A percentile compares a stretch with the other conserved stretches of the same genome.
Conservation (phyloP, 2,329 filamentous ascomycete species). For the Hypoxylon sp. region DNA sequence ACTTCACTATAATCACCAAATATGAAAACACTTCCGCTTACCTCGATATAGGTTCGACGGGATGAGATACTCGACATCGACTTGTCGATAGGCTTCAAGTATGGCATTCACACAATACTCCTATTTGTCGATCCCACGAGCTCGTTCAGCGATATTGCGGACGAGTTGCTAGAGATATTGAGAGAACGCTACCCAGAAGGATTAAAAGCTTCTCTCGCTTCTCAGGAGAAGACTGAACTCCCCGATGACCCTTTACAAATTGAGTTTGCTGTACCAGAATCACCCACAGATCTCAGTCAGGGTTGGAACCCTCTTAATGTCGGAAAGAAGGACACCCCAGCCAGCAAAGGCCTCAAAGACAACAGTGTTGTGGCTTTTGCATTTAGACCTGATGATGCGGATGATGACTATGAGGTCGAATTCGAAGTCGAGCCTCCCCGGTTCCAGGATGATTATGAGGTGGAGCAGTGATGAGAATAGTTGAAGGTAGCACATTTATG, state of each 20-base stretch:
- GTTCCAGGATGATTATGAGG: conserved; percentile 59
- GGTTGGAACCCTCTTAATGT: conserved; percentile 67
- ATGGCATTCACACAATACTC: conserved; percentile 79
- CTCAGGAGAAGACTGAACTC: conserved; percentile 57
- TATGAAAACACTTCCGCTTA: conserved; percentile 33
- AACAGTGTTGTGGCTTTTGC: conserved; percentile 67
- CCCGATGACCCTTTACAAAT: conserved; percentile 61
- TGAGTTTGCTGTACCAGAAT: conserved; percentile 63
- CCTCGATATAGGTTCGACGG: conserved; percentile 39
- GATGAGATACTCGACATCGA: conserved; percentile 48
- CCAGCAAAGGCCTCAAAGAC: conserved; percentile 62
- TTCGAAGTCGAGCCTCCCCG: conserved; percentile 65
- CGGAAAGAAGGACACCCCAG: conserved; percentile 58
- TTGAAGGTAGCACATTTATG: conserved; percentile 22
- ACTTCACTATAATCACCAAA: background rate
- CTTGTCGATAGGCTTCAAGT: conserved; percentile 79
- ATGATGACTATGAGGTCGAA: conserved; percentile 57
- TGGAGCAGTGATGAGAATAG: conserved; percentile 43
- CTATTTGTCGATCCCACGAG: conserved; percentile 74
- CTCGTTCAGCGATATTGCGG: conserved; percentile 70
- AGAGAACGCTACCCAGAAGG: conserved; percentile 70
- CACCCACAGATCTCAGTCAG: conserved; percentile 60
- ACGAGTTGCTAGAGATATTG: conserved; percentile 71
- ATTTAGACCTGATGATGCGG: conserved; percentile 58
- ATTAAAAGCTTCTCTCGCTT: conserved; percentile 58